These are phyloP conservation scores for Microbotryomycetes sp. DNA, from an alignment of 1,284 basidiomycete genomes.

Conservation along the genomic window DNA sequence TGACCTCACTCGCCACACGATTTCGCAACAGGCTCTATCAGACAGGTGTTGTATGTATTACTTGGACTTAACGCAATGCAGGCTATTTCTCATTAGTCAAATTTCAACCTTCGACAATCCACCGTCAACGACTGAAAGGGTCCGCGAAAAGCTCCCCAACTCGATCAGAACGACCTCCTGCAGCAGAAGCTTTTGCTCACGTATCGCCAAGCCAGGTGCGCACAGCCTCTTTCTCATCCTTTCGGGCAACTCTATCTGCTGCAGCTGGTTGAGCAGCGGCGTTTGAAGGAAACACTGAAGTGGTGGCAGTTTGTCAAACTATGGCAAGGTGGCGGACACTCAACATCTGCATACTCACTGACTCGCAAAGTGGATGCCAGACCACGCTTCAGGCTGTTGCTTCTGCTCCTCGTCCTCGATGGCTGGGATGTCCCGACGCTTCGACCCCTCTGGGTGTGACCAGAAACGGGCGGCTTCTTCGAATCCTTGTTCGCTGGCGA, in stretches of 20 bases:
- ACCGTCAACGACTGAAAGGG: neutral
- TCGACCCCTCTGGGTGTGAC: neutral
- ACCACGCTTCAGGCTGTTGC: conserved; percentile 13
- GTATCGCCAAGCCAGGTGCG: neutral
- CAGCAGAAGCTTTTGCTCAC: neutral
- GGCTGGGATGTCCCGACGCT: neutral
- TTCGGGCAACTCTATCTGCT: neutral
- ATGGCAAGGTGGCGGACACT: neutral
- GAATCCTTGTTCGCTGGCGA: neutral
- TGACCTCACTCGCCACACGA: too few relatives aligned
- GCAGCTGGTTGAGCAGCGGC: neutral
- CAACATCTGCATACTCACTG: conserved; percentile 6
- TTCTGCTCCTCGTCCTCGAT: conserved; percentile 7
- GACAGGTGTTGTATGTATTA: neutral
- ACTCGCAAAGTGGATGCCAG: conserved; percentile 18
- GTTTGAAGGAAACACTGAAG: conserved; percentile 19
- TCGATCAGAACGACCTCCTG: neutral
- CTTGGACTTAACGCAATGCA: neutral
- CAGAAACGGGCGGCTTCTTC: neutral
- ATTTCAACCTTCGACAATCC: neutral
- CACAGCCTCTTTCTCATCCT: neutral
- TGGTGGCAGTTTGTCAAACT: neutral
- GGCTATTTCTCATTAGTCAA: neutral
- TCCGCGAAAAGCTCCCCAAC: neutral
- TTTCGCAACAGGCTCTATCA: too few relatives aligned